Evolutionary conservation across 352 stramenopile species (phyloP).

Genomic region (Globisporangium parvum): DNA sequence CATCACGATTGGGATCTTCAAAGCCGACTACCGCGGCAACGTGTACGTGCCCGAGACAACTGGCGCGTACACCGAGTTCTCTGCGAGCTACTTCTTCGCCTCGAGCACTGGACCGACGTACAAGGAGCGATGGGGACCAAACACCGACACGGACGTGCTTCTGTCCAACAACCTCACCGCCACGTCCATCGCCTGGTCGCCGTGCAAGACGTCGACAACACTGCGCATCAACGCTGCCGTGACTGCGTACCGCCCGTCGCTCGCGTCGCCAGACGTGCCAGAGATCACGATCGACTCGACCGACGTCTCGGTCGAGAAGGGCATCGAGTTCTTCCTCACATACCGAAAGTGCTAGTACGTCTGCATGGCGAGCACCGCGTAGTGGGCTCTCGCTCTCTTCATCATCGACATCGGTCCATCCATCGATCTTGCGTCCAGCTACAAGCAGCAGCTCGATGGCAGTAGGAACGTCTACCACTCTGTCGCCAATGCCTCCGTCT

Average conservation of each 20-base stretch:
- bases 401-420: background rate
- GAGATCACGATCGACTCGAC: constrained; percentile 24
- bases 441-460: no score
- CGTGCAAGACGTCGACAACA: constrained; percentile 17
- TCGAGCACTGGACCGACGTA: constrained; percentile 13
- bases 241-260: constrained; percentile 12
- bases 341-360: constrained; percentile 17
- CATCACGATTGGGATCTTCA: constrained; percentile 27
- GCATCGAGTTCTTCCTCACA: constrained; percentile 25
- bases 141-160: constrained; percentile 13
- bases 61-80: constrained; percentile 17
- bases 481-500: no score
- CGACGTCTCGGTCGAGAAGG: constrained; percentile 20
- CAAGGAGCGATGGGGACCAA: constrained; percentile 10
- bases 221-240: constrained; percentile 29
- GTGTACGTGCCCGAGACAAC: constrained; percentile 17
- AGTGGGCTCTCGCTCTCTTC: no score
- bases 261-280: constrained; percentile 1
- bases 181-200: constrained; percentile 21
- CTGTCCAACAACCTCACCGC: constrained; percentile 19
- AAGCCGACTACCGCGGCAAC: constrained; percentile 28
- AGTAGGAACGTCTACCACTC: no score
- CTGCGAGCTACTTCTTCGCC: constrained; percentile 24
- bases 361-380: no score
- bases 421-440: background rate